Conservation (phyloP, 208 protist genomes). For the Lotmaria passim region DNA sequence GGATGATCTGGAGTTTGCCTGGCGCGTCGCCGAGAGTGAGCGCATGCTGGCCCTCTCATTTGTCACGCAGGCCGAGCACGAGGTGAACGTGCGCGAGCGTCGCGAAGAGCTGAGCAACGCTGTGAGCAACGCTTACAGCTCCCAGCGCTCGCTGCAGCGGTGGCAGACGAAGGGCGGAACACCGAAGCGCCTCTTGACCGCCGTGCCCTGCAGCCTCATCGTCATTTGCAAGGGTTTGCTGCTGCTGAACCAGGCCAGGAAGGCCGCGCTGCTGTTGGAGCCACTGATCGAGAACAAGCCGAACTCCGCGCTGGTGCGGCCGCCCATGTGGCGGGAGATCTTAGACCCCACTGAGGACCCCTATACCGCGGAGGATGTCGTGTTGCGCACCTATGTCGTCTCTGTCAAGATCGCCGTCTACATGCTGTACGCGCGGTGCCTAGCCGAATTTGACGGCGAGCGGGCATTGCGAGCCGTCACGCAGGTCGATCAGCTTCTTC, state of each 20-base stretch:
- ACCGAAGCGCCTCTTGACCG: constrained; percentile 73
- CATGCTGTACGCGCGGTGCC: constrained; percentile 80
- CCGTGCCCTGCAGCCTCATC: constrained; percentile 74
- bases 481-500: constrained; percentile 41
- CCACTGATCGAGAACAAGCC: constrained; percentile 86
- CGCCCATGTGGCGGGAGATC: constrained; percentile 75
- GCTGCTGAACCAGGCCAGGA: constrained; percentile 78
- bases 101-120: constrained; percentile 82
- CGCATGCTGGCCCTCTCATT: constrained; percentile 85
- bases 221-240: constrained; percentile 75
- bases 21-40: constrained; percentile 80
- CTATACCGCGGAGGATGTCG: constrained; percentile 71
- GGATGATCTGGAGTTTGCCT: constrained; percentile 59
- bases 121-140: constrained; percentile 85
- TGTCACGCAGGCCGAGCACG: constrained; percentile 82
- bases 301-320: constrained; percentile 66
- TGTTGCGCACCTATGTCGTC: constrained; percentile 67
- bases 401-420: constrained; percentile 76
- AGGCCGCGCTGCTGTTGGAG: constrained; percentile 83
- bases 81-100: constrained; percentile 83
- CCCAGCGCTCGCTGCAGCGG: constrained; percentile 79
- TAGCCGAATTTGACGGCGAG: constrained; percentile 80
- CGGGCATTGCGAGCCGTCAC: constrained; percentile 57
- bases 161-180: constrained; percentile 72
- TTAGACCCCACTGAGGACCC: constrained; percentile 51